Percentiles rank a stretch among this genome's conserved stretches.
These are phyloP conservation scores for Perkinsela sp. DNA, from an alignment of 208 protist genomes.

Conservation along the genomic window DNA sequence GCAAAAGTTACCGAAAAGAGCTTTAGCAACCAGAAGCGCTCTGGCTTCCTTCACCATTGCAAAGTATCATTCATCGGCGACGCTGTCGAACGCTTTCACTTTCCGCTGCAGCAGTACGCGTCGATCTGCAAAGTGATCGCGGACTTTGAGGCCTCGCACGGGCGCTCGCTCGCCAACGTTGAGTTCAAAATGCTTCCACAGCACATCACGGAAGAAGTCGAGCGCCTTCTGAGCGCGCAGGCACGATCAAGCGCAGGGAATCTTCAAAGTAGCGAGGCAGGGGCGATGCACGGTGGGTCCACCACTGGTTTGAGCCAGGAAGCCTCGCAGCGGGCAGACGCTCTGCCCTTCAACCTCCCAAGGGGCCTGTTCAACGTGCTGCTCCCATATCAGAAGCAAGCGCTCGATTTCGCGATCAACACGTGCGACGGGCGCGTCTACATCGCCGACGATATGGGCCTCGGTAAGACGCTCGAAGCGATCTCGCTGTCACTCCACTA, in stretches of 20 bases:
- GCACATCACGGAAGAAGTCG: background rate
- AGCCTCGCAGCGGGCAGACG: background rate
- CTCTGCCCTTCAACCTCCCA: background rate
- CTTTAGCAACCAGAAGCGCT: background rate
- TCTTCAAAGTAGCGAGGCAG: background rate
- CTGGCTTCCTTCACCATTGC: background rate
- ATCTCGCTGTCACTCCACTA: constrained; percentile 70
- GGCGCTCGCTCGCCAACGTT: background rate
- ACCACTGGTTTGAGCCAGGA: background rate
- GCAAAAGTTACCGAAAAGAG: background rate
- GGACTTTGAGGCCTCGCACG: background rate
- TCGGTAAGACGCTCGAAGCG: constrained; percentile 83
- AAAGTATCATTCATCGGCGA: background rate
- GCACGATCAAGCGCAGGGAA: background rate
- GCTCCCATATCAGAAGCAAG: constrained; percentile 33
- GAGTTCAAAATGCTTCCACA: background rate
- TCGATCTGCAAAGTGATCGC: background rate
- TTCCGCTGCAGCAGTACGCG: background rate
- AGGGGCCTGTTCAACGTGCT: constrained; percentile 18
- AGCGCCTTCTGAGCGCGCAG: background rate
- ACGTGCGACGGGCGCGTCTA: constrained; percentile 40
- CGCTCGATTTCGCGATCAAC: constrained; percentile 35
- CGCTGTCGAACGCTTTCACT: background rate
- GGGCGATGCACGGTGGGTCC: background rate
- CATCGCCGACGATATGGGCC: constrained; percentile 82